phyloP scores from a whole-genome alignment of 208 protist species.

The Leishmania amazonensis region DNA sequence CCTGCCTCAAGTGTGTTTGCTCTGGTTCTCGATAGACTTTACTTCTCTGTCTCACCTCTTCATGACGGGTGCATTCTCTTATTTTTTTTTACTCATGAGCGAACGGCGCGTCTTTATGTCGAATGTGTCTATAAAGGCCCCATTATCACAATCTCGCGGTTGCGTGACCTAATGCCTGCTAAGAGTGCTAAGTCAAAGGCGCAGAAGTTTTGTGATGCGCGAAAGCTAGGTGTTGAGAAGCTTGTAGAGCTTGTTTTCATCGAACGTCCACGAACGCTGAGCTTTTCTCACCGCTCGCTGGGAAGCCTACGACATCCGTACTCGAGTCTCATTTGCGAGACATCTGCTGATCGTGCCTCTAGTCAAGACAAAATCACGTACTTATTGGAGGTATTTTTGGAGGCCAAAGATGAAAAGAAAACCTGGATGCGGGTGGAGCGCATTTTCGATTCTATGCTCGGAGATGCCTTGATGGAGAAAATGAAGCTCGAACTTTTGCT shows the following conservation, averaged over 20 bases:
- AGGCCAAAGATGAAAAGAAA: slow-evolving; percentile 47
- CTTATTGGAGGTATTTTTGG: slow-evolving; percentile 54
- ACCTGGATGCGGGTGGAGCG: slow-evolving; percentile 54
- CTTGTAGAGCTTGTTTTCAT: slow-evolving; percentile 77
- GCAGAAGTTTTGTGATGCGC: slow-evolving; percentile 6
- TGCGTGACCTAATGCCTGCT: not conserved
- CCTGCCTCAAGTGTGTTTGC: not conserved
- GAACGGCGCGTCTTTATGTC: not conserved
- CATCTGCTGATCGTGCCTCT: slow-evolving; percentile 20
- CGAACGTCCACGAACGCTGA: slow-evolving; percentile 44
- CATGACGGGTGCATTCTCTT: not conserved
- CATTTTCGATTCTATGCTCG: slow-evolving; percentile 75
- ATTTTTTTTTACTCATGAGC: not conserved
- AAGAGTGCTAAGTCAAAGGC: not conserved
- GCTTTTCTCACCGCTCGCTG: slow-evolving; percentile 75
- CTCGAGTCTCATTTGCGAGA: slow-evolving; percentile 45
- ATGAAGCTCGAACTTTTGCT: slow-evolving; percentile 49
- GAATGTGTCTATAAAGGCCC: not conserved
- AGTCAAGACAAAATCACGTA: slow-evolving; percentile 35
- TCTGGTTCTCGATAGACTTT: not conserved
- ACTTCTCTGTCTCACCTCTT: not conserved
- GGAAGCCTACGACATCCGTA: slow-evolving; percentile 74
- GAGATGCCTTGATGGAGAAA: slow-evolving; percentile 54
- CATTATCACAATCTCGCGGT: not conserved
- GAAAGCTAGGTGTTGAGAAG: slow-evolving; percentile 45